phyloP scores from a whole-genome alignment of 2,329 filamentous ascomycete genomes.

The Apiospora malaysiana region DNA sequence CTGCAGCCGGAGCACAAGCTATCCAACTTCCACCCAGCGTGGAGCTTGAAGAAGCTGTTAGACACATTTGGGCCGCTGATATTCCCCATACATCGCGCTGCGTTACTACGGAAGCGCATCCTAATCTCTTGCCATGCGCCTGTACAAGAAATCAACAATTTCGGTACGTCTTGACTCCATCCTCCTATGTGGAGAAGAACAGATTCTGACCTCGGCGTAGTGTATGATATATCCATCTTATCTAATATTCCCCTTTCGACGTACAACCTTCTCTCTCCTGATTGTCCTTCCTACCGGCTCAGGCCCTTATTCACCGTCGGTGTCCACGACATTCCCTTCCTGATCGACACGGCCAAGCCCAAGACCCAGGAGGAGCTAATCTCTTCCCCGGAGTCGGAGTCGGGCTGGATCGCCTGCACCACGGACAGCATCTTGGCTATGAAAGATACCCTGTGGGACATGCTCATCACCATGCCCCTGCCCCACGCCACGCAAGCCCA shows the following conservation, averaged over 20 bases:
- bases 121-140: slow-evolving; percentile 86
- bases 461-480: slow-evolving; percentile 82
- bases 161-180: slow-evolving; percentile 63
- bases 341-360: slow-evolving; percentile 66
- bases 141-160: slow-evolving; percentile 85
- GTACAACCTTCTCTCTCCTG: slow-evolving; percentile 69
- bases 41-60: slow-evolving; percentile 78
- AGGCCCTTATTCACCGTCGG: slow-evolving; percentile 91
- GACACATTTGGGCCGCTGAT: slow-evolving; percentile 88
- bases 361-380: slow-evolving; percentile 40
- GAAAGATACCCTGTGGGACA: slow-evolving; percentile 87
- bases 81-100: slow-evolving; percentile 88
- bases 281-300: slow-evolving; percentile 68
- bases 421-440: slow-evolving; percentile 91
- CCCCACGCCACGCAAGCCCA: slow-evolving; percentile 61
- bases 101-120: slow-evolving; percentile 85
- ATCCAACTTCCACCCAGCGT: slow-evolving; percentile 82
- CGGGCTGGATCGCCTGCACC: slow-evolving; percentile 92
- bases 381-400: slow-evolving; percentile 53
- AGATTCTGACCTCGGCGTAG: slow-evolving; percentile 50
- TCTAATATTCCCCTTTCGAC: slow-evolving; percentile 84
- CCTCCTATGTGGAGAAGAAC: neutral
- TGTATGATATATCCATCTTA: slow-evolving; percentile 92
- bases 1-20: slow-evolving; percentile 69
- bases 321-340: slow-evolving; percentile 86